These are phyloP conservation scores for Suhomyces kunorum DNA, from an alignment of 1,139 yeast species.

Conservation along the genomic window DNA sequence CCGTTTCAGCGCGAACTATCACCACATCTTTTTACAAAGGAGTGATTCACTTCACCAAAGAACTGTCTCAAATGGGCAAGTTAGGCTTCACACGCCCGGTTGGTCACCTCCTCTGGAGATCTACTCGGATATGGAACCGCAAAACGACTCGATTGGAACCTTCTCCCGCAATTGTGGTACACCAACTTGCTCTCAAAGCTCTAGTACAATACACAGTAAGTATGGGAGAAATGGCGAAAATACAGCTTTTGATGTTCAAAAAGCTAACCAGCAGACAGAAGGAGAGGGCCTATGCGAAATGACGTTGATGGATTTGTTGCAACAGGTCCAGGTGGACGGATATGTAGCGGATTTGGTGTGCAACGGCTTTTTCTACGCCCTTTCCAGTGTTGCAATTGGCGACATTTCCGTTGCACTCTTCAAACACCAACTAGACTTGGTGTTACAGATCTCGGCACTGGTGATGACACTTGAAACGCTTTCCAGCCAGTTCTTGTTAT, in stretches of 20 bases:
- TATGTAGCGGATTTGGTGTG: background rate
- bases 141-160: background rate
- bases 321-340: background rate
- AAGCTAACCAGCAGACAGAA: background rate
- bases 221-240: background rate
- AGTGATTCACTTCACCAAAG: background rate
- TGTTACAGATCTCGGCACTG: background rate
- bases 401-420: conserved; percentile 6
- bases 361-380: conserved; percentile 11
- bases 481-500: background rate
- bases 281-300: conserved; percentile 2
- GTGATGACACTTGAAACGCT: background rate
- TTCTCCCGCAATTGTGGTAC: background rate
- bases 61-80: background rate
- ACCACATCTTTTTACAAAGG: background rate
- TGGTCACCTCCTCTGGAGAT: background rate
- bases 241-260: background rate
- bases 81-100: background rate
- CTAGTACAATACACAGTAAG: background rate
- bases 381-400: conserved; percentile 7
- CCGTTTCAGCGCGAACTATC: background rate
- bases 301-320: background rate
- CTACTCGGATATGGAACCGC: background rate
- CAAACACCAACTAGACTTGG: conserved; percentile 6
- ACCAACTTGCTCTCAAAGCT: background rate